Evolutionary conservation across 164 flowering plant species (phyloP).

Genomic region (Paratinospora sagittata): DNA sequence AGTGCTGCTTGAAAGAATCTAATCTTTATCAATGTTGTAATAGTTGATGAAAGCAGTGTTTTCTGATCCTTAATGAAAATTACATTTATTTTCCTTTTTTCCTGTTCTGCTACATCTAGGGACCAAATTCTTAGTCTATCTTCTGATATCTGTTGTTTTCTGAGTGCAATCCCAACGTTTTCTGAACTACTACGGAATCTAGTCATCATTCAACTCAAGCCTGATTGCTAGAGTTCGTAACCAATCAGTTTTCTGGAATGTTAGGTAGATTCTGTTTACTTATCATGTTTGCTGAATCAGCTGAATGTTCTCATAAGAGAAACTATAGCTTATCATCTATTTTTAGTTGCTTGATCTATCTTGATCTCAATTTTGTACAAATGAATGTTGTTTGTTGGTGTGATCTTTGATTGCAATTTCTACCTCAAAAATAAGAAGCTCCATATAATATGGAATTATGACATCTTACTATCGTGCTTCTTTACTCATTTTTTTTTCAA

Average conservation of each 20-base stretch:
- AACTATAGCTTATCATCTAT: not conserved
- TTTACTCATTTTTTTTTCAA: not conserved
- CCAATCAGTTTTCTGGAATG: not conserved
- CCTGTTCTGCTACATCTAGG: too few species aligned
- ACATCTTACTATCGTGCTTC: not conserved
- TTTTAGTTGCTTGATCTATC: not conserved
- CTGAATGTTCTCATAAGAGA: not conserved
- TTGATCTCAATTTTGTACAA: not conserved
- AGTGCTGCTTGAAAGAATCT: too few species aligned
- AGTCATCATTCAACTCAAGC: not conserved
- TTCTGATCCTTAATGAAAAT: too few species aligned
- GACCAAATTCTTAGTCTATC: not conserved
- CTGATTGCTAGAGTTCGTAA: not conserved
- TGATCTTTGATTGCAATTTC: not conserved
- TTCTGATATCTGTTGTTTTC: not conserved
- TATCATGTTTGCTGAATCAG: constrained; percentile 1
- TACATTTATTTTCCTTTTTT: too few species aligned
- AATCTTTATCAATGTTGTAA: too few species aligned
- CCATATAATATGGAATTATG: not conserved
- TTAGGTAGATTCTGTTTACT: not conserved
- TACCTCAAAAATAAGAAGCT: not conserved
- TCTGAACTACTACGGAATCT: not conserved
- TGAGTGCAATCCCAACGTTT: not conserved
- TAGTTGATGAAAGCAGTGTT: too few species aligned
- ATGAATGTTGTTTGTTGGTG: not conserved